phyloP scores from a whole-genome alignment of 2,329 filamentous ascomycete species.

The Ophiostoma montium region DNA sequence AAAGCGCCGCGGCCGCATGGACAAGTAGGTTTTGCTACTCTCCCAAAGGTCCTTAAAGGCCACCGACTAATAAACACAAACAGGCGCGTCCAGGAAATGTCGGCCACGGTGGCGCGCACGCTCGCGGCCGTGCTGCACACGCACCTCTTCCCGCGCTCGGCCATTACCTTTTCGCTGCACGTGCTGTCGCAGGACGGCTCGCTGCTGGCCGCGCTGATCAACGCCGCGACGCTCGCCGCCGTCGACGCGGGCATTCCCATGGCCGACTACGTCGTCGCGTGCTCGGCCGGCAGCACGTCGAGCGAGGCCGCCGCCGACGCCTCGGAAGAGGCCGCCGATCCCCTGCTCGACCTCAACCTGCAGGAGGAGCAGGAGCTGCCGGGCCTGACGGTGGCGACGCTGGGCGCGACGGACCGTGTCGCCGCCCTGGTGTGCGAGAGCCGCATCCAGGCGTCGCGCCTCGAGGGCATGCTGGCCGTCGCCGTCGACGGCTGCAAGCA shows the following conservation, averaged over 20 bases:
- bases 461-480: conserved; percentile 89
- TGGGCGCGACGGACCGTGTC: conserved; percentile 61
- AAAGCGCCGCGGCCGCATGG: conserved; percentile 57
- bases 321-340: conserved; percentile 52
- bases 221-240: conserved; percentile 80
- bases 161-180: conserved; percentile 71
- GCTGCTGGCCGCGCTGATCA: conserved; percentile 76
- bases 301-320: conserved; percentile 52
- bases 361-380: conserved; percentile 81
- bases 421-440: conserved; percentile 76
- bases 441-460: conserved; percentile 61
- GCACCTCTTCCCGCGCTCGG: conserved; percentile 77
- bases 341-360: conserved; percentile 64
- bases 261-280: conserved; percentile 79
- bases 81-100: conserved; percentile 64
- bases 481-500: conserved; percentile 85
- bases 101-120: conserved; percentile 62
- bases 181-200: conserved; percentile 84
- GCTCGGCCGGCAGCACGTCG: conserved; percentile 70
- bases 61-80: not conserved
- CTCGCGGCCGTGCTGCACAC: conserved; percentile 69
- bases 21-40: conserved; percentile 35
- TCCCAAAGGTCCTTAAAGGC: too few relatives aligned
- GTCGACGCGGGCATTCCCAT: conserved; percentile 94
- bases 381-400: conserved; percentile 71